Base-by-base conservation (phyloP, 2,329 filamentous ascomycete species). In the Penicillium occitanis region DNA sequence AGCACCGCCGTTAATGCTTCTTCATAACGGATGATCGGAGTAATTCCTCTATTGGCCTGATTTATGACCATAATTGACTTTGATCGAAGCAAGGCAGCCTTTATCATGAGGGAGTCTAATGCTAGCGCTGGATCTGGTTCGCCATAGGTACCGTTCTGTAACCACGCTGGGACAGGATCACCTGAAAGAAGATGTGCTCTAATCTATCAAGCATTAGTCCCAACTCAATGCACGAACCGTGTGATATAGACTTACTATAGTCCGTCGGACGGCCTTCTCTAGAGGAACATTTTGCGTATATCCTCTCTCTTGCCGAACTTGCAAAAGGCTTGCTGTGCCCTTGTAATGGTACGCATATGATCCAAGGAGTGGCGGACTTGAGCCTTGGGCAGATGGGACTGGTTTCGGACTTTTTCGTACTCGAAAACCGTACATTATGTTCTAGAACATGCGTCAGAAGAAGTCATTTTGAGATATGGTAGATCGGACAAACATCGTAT, bases 261-360 rank as follows among this genome's bases (percentile, higher is more conserved):
- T 69, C 42, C 70, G 60, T 61, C 70, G 58, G 55, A 69, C 40
- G 3, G 61, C 69, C 46, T 53, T 68, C 30, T 69, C 67, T 28
- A 71, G 67, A 8, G 37, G 44, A 4, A 64, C 11, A 37, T 70
- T 67, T 13, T 44, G 64, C 3, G n/a, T n/a, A 37, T 51, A 66
- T 10, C 53, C 65, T 35, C 63, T 50, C 19, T 70, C 50, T 48
- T 64, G 67, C n/a, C 69, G 68, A 8, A 69, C 48, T 25, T 69
- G 66, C 14, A 73, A 42, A 37, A 73, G 69, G 28, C 66, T 70
- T 25, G 63, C 61, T 4, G 70, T 69, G 13, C 71, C 71, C 46
- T 69, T 65, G 57, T 71, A 67, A 44, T 73, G 71, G 42, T 68
- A 66, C 25, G 69, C 65, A 44, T 66, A 60, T 35, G 66, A 68